Evolutionary conservation across 352 stramenopile species (phyloP), one percentile per base, ranked within the genome.

Genomic region (Globisporangium canariense): DNA sequence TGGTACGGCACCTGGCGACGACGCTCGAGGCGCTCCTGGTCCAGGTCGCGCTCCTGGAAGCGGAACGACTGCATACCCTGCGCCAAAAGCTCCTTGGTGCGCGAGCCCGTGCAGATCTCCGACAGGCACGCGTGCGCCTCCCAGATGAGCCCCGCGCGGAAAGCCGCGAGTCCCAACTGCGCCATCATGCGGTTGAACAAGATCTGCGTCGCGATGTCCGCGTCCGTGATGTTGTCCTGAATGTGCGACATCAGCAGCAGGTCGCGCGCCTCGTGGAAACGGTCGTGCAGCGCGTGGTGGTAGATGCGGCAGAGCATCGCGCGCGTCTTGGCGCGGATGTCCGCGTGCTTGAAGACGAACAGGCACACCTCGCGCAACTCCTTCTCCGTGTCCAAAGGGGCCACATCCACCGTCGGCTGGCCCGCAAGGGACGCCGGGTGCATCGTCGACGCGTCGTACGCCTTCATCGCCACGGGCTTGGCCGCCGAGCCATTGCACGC

Each of bases 271-370:
- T 98, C 94, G 65, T 98, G 80, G 85, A 99, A 99, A n/a, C 96
- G 88, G 86, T 99, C 97, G 78, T 99, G 97, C 50, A 99, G 76
- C 22, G 97, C 96, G 74, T 99, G 91, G 79, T 99, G 93, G 73
- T 97, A 99, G 62, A 99, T 98, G 70, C 98, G 95, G 81, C 96
- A 99, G 13, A 99, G 91, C 83, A 99, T 98, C n/a, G 98, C 97
- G 40, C 96, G 87, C 38, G 93, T 98, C 78, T 98, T 98, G 68
- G 84, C 79, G 32, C 88, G 80, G 71, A 98, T 97, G 58, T 96
- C 93, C 30, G 90, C 94, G 75, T 98, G 75, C 66, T 97, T 86
- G 78, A 98, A 98, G 68, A 98, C 89, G 63, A 92, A 98, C 51
- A 88, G 81, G 71, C 91, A 98, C 45, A 98, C 81, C 32, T 96